phyloP scores from a whole-genome alignment of 2,329 filamentous ascomycete species.

The Sporothrix brasiliensis region DNA sequence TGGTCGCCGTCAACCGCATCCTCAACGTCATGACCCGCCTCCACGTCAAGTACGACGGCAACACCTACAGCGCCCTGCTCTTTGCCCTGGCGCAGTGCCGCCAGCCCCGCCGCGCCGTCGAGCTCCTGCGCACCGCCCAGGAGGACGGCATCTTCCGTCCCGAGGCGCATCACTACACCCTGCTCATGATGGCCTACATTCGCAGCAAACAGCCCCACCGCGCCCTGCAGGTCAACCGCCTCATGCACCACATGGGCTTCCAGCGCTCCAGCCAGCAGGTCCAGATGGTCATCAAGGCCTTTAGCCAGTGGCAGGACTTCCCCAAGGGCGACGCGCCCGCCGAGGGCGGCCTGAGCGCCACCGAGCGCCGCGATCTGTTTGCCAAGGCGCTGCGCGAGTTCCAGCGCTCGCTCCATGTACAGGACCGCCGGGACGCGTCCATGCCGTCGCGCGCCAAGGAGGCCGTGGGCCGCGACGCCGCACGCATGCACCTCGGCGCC shows the following conservation, averaged over 20 bases:
- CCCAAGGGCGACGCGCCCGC: slow-evolving; percentile 34
- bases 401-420: slow-evolving; percentile 47
- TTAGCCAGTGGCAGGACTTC: slow-evolving; percentile 44
- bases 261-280: slow-evolving; percentile 50
- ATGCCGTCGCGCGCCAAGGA: slow-evolving; percentile 27
- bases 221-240: slow-evolving; percentile 47
- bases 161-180: slow-evolving; percentile 53
- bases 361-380: slow-evolving; percentile 40
- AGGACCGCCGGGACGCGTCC: background rate
- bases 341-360: background rate
- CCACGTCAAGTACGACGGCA: slow-evolving; percentile 52
- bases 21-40: slow-evolving; percentile 54
- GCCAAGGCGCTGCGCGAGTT: slow-evolving; percentile 45
- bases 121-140: slow-evolving; percentile 51
- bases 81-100: slow-evolving; percentile 53
- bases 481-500: slow-evolving; percentile 37
- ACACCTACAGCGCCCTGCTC: slow-evolving; percentile 56
- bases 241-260: slow-evolving; percentile 50
- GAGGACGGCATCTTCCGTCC: slow-evolving; percentile 52
- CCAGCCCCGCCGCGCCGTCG: slow-evolving; percentile 55
- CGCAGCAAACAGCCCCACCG: slow-evolving; percentile 50
- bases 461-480: slow-evolving; percentile 35
- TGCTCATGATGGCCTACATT: slow-evolving; percentile 58
- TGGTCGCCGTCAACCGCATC: slow-evolving; percentile 53
- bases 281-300: slow-evolving; percentile 49